Base-by-base conservation (phyloP, 2,329 filamentous ascomycete genomes). In the Ophiostoma himal-ulmi region DNA sequence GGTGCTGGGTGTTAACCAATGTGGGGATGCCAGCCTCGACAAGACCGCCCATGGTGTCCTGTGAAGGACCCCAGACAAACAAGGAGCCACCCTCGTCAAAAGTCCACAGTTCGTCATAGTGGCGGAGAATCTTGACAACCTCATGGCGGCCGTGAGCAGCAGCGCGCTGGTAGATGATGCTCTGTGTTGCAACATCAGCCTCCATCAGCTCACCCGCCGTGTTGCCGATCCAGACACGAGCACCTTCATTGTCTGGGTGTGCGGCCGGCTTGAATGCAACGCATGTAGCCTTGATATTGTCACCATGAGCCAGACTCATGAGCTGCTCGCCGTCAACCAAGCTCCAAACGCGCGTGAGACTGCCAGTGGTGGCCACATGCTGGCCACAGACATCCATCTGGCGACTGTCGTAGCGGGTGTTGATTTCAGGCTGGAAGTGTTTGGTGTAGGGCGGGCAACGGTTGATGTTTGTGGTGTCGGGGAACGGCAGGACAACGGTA, bases 101-200 rank as follows among this genome's bases (percentile, higher is more conserved):
- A 0, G 94, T 94, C 95, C 95, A 99, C 78, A 99, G 87, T 76
- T 97, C 92, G 74, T 93, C 92, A 73, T 88, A 90, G 78, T 96
- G 91, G 54, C 95, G 88, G 77, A 92, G 91, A 60, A 99, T 96
- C 75, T 89, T 92, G 73, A 92, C 86, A 68, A 99, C 86, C 75
- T 96, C 92, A 72, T 88, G 85, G 60, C 92, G 88, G 8, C 89
- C 88, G 76, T 98, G 95, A 1, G 91, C 91, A 68, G 84, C 88
- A 1, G 86, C 81, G 75, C 91, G 92, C 22, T 85, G 90, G 37
- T 85, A 83, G 17, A 92, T 83, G 65, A 97, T 83, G 48, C 85
- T 87, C 76, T 94, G 89, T 0, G 88, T 89, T 1, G 84, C 82
- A 70, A 98, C 87, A 77, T 99, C 94, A 64, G 96, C 86, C 80